These are phyloP conservation scores for Fusarium brevicatenulatum DNA, from an alignment of 2,329 filamentous ascomycete species.

Conservation along the genomic window DNA sequence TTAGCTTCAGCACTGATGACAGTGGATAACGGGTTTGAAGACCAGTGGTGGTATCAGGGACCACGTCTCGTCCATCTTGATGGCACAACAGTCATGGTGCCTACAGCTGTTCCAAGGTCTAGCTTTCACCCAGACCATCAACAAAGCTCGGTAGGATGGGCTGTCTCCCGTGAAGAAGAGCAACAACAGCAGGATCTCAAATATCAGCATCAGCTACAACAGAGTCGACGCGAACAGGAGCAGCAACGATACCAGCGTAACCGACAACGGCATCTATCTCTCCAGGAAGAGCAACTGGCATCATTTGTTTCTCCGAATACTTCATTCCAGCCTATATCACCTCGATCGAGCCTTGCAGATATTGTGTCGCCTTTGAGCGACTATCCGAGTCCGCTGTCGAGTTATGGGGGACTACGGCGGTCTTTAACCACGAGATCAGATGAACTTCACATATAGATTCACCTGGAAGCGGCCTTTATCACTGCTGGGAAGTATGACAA, in stretches of 20 bases:
- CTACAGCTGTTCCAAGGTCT: conserved; percentile 25
- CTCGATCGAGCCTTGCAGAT: conserved; percentile 34
- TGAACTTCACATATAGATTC: conserved; percentile 31
- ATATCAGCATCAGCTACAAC: conserved; percentile 15
- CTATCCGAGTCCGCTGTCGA: conserved; percentile 39
- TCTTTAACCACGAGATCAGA: conserved; percentile 43
- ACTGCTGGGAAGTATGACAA: neutral
- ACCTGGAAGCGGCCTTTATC: neutral
- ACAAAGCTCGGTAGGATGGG: conserved; percentile 34
- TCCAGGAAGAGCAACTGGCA: conserved; percentile 18
- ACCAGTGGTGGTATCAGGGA: conserved; percentile 67
- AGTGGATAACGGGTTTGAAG: conserved; percentile 67
- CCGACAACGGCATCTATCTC: conserved; percentile 21
- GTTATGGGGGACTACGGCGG: conserved; percentile 34
- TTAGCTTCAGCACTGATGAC: conserved; percentile 65
- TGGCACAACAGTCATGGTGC: conserved; percentile 33
- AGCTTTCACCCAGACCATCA: conserved; percentile 20
- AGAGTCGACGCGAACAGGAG: conserved; percentile 3
- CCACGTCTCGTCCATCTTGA: conserved; percentile 42
- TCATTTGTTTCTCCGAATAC: conserved; percentile 19
- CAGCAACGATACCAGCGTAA: neutral
- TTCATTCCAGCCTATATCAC: conserved; percentile 26
- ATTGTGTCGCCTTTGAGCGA: conserved; percentile 43
- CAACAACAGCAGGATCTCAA: conserved; percentile 8
- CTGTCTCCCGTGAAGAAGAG: conserved; percentile 15